phyloP scores from a whole-genome alignment of 441 rosid genomes.

The Bocquillonia castaneifolia region DNA sequence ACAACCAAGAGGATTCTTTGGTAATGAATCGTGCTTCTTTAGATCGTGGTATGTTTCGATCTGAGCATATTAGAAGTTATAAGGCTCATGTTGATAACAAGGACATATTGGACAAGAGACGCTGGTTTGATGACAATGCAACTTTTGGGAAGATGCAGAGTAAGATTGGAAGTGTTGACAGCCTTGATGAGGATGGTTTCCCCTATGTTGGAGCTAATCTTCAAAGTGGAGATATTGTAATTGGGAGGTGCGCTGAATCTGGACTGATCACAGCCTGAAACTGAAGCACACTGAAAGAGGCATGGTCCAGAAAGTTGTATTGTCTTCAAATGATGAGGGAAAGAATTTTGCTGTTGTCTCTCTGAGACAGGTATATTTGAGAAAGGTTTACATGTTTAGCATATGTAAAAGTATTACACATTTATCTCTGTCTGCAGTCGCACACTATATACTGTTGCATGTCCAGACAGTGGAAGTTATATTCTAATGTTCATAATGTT shows the following conservation, averaged over 20 bases:
- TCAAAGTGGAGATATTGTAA: conserved; percentile 80
- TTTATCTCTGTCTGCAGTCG: no score
- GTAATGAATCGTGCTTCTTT: conserved; percentile 90
- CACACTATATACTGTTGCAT: no score
- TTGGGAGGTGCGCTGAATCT: conserved; percentile 76
- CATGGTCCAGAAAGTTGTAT: conserved; percentile 85
- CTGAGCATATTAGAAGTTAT: conserved; percentile 82
- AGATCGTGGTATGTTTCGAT: conserved; percentile 85
- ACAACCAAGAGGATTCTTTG: conserved; percentile 90
- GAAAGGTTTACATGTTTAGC: neutral
- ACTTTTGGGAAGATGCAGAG: conserved; percentile 74
- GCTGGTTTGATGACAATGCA: conserved; percentile 50
- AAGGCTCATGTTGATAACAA: conserved; percentile 83
- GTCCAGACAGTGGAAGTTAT: neutral
- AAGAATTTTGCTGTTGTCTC: conserved; percentile 83
- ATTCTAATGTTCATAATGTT: no score
- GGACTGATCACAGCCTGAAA: conserved; percentile 80
- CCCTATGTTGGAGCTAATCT: conserved; percentile 81
- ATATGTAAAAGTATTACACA: neutral
- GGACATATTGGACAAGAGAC: conserved; percentile 53
- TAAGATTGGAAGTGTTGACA: conserved; percentile 73
- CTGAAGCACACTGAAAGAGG: conserved; percentile 92
- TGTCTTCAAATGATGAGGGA: conserved; percentile 88
- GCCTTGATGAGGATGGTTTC: conserved; percentile 87
- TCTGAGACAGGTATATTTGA: conserved; percentile 58